Evolutionary conservation across 805 yeast genomes (phyloP), one percentile per base, ranked within the genome.

Genomic region (Tetrapisispora pingtungensis): DNA sequence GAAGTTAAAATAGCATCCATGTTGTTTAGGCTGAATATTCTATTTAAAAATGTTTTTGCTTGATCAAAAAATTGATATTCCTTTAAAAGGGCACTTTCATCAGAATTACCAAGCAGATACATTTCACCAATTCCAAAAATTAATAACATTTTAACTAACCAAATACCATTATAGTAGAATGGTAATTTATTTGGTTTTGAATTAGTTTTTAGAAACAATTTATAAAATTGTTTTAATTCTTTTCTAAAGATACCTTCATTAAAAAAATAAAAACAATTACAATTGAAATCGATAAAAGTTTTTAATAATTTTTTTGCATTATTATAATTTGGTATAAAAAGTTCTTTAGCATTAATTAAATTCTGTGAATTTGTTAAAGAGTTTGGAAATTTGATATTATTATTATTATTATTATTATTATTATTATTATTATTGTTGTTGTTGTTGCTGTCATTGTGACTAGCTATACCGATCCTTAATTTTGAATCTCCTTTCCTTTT

Each of bases 221-320:
- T 37, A 58, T 81, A 84, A 19, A 82, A 69, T 48, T 80, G 70
- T 65, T 77, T 73, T 43, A 84, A 59, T 48, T 77, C 80, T 51
- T 76, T 75, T 55, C 82, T 83, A 20, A 82, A 85, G 18, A 82
- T 56, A 1, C 94, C 94, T 59, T 84, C 94, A 57, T 84, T 84
- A 66, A 84, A 84, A 55, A 84, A 84, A 63, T 84, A 84, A 59
- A 84, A 84, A 53, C 94, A 84, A 0, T 89, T 93, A 61, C 83
- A 93, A 54, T 84, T 84, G 59, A 82, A 84, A 42, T 81, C 80
- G 43, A 84, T 74, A 52, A 84, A 84, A 0, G 86, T 80, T 56
- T 84, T 90, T 12, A 84, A 84, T 40, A 84, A 64, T 13, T 81
- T 59, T 74, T 81, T 74, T 7, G 90, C 88, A 59, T 83, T 82